Evolutionary conservation across 768 basidiomycete genomes (phyloP), one percentile per base, ranked within the genome.

Genomic region (Pisolithus albus): DNA sequence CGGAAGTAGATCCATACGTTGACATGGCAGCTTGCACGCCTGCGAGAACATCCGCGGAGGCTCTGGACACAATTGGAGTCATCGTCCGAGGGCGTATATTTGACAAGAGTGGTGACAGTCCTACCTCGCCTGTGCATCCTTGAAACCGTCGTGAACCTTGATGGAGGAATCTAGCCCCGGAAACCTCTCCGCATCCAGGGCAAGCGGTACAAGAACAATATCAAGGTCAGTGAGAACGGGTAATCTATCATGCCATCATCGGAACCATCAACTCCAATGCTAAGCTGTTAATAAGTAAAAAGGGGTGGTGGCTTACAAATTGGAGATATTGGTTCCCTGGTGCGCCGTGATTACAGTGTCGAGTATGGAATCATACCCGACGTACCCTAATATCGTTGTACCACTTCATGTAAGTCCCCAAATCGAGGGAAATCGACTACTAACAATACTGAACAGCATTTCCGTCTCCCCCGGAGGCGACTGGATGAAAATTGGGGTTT

Each of bases 391-490:
- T 41, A 26, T 26, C 26, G 23, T 38, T 7, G 41, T 42, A n/a
- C 39, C 16, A 41, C 26, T 26, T 46, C 50, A 23, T 8, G 42
- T 42, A 42, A 34, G 13, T 11, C 34, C 4, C 13, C 11, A 3
- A 13, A 34, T 5, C 4, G 3, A 2, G 1, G 37, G n/a, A 9
- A 10, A 15, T 7, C 36, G 9, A n/a, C 11, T 9, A 42, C 64
- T 60, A 32, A 76, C 75, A 80, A 56, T 70, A 79, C 52, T 78
- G 79, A 2, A 66, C 59, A 0, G 45, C 46, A 42, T 56, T 52
- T 6, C 76, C 79, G 46, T 79, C 63, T 5, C 79, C 79, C 9
- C 79, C 79, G 9, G 74, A 67, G 2, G 74, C 77, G 23, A 74
- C 62, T 0, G 79, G 76, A 26, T 68, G 47, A 53, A 82, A 82